A percentile compares a stretch with the other conserved stretches of the same genome.
phyloP scores from a whole-genome alignment of 225 moss, liverwort and hornwort genomes.

The Pseudoscleropodium purum region DNA sequence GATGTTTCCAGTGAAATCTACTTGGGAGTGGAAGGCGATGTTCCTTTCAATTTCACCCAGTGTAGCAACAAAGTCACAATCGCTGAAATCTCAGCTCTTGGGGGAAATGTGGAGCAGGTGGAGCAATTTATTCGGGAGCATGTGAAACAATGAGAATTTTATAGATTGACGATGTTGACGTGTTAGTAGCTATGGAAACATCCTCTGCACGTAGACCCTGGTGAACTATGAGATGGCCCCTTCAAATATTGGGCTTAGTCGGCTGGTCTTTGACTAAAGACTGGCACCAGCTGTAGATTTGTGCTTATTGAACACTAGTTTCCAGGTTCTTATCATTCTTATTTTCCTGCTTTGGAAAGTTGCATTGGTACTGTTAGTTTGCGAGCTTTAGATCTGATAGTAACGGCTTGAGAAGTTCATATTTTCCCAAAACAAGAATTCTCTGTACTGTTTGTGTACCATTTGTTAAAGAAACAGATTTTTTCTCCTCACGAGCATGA shows the following conservation, averaged over 20 bases:
- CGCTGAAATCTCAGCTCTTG: conserved; percentile 57
- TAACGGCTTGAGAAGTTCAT: conserved; percentile 1
- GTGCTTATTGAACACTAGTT: conserved; percentile 8
- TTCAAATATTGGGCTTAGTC: conserved; percentile 23
- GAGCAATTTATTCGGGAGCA: conserved; percentile 79
- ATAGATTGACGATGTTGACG: background rate
- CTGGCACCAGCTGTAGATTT: conserved; percentile 30
- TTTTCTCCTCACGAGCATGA: background rate
- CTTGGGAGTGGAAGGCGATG: conserved; percentile 67
- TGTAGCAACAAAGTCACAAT: conserved; percentile 67
- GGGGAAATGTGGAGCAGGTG: conserved; percentile 52
- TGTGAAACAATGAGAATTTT: conserved; percentile 39
- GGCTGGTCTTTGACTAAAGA: conserved; percentile 58
- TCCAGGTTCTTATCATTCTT: conserved; percentile 15
- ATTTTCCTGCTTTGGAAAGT: conserved; percentile 16
- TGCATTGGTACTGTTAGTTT: conserved; percentile 3
- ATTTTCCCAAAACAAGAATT: background rate
- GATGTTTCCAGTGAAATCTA: conserved; percentile 69
- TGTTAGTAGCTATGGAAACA: conserved; percentile 7
- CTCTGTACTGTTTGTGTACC: conserved; percentile 5
- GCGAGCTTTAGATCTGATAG: conserved; percentile 15
- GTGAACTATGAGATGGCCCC: conserved; percentile 12
- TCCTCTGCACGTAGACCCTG: conserved; percentile 7
- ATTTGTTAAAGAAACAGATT: conserved; percentile 6
- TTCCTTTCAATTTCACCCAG: conserved; percentile 57